A percentile compares a stretch with the other conserved stretches of the same genome.
Evolutionary conservation across 495 filamentous ascomycete species (phyloP).

Genomic region (Collariella sp.): DNA sequence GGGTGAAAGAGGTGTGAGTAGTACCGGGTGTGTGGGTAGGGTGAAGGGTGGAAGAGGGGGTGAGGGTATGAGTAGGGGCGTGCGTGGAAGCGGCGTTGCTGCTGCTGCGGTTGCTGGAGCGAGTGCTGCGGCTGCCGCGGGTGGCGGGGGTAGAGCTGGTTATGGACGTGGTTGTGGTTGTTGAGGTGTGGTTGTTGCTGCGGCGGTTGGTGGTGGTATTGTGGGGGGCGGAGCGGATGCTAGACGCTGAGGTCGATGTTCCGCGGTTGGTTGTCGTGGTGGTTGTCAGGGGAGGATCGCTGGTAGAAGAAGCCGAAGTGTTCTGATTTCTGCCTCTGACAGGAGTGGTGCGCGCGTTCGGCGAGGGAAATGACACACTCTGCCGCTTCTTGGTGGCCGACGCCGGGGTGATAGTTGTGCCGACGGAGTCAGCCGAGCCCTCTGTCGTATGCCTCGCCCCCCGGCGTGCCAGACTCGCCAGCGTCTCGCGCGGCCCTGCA

Average conservation of each 20-base stretch:
- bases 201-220: constrained; percentile 14
- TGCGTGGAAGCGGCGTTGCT: background rate
- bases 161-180: background rate
- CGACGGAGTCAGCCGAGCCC: constrained; percentile 10
- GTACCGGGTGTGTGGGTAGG: too few relatives aligned
- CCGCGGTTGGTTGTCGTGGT: background rate
- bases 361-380: too few relatives aligned
- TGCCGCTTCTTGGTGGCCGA: constrained; percentile 15
- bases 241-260: too few relatives aligned
- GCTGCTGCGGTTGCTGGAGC: constrained; percentile 31
- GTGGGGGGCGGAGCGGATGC: too few relatives aligned
- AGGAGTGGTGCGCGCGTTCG: too few relatives aligned
- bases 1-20: too few relatives aligned
- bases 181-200: background rate
- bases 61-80: too few relatives aligned
- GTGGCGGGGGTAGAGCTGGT: too few relatives aligned
- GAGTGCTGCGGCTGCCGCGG: constrained; percentile 33
- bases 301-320: background rate
- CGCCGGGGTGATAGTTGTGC: constrained; percentile 1
- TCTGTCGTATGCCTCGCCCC: constrained; percentile 19
- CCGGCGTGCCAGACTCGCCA: constrained; percentile 49
- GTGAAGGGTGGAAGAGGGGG: too few relatives aligned
- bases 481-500: constrained; percentile 43
- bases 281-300: background rate
- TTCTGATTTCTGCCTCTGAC: too few relatives aligned